Evolutionary conservation across 345 rosid genomes (phyloP).

Genomic region (Arabidopsis suecica): DNA sequence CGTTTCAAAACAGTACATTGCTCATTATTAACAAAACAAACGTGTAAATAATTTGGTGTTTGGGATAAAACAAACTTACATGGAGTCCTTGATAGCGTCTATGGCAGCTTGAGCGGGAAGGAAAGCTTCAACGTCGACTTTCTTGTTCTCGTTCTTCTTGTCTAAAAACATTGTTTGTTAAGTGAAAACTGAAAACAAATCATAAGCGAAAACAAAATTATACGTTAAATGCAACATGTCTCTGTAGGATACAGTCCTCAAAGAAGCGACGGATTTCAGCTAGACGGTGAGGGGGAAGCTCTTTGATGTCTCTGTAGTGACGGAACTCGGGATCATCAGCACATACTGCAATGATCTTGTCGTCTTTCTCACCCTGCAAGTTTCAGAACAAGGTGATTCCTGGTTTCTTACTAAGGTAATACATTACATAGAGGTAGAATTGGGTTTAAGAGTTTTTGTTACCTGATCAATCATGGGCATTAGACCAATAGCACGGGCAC

Average conservation of each 20-base stretch:
- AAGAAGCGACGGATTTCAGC: slow-evolving; percentile 99
- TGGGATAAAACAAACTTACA: slow-evolving; percentile 57
- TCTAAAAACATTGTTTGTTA: slow-evolving; percentile 52
- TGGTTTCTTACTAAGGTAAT: slow-evolving; percentile 14
- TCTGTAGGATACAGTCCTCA: slow-evolving; percentile 87
- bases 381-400: neutral
- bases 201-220: neutral
- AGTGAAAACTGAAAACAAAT: slow-evolving; percentile 26
- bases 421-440: neutral
- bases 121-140: slow-evolving; percentile 88
- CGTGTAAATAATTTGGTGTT: neutral
- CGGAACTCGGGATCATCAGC: slow-evolving; percentile 99
- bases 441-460: slow-evolving; percentile 8
- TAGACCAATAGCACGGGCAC: slow-evolving; percentile 96
- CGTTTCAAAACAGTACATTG: slow-evolving; percentile 28
- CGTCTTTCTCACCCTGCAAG: slow-evolving; percentile 93
- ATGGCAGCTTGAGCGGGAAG: slow-evolving; percentile 80
- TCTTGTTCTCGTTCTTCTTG: slow-evolving; percentile 98
- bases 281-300: slow-evolving; percentile 98
- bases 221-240: slow-evolving; percentile 2
- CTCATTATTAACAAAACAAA: neutral
- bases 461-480: slow-evolving; percentile 99
- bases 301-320: slow-evolving; percentile 89
- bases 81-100: slow-evolving; percentile 82
- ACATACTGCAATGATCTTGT: slow-evolving; percentile 96